Base-by-base conservation (phyloP, 805 yeast species). In the Monosporozyma yasuniensis region DNA sequence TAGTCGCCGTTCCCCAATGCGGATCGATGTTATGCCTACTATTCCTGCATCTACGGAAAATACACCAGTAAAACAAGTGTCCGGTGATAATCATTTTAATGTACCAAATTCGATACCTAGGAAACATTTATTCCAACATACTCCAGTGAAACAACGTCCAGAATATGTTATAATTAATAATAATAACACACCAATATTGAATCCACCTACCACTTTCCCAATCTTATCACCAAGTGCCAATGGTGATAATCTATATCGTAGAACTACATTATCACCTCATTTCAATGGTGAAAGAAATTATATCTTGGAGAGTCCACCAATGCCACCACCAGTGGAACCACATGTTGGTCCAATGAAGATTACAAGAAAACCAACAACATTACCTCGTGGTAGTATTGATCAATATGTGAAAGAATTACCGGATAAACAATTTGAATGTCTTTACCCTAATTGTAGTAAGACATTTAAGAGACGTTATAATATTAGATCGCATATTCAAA, bases 401-500 rank as follows among this genome's bases (percentile, higher is more conserved):
- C 78, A 77, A 50, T 87, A 83, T 60, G 83, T 91, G 66, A 77
- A 75, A 47, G 96, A 95, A 1, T 89, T 96, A 7, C 84, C 85
- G 55, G 78, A 84, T 46, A 84, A 83, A 52, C 72, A 76, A 30
- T 95, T 77, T 69, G 75, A 81, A 34, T 93, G 99, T 67, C 74
- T 77, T 51, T 91, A 74, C 66, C 78, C 84, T 14, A 74, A 75
- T 49, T 93, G 99, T 69, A 84, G 86, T 8, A 89, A 93, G 68
- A 70, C 76, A 48, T 91, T 93, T 67, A 81, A 89, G 8, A 75
- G 99, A 61, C 75, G 96, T 44, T 95, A 95, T 67, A 93, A 93
- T 61, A 87, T 88, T 12, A 73, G 98, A 54, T 87, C 96, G 0
- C 99, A 93, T 65, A 90, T 93, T 50, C 99, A 93, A 65, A 93